Evolutionary conservation across 768 basidiomycete genomes (phyloP).

Genomic region (Termitomyces sp.): DNA sequence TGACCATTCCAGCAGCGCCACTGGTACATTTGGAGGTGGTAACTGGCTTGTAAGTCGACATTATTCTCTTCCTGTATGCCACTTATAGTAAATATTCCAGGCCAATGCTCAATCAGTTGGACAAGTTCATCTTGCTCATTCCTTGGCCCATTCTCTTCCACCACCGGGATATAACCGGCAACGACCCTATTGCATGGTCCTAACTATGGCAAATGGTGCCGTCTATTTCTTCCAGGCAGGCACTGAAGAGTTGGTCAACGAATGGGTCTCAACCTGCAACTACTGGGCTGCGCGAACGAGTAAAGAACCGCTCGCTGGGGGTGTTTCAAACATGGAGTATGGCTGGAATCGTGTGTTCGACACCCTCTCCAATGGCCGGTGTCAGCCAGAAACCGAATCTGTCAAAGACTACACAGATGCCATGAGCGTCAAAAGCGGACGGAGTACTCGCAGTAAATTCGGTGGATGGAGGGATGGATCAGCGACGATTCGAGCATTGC

Average conservation of each 20-base stretch:
- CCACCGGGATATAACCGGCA: conserved; percentile 89
- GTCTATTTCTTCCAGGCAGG: conserved; percentile 99
- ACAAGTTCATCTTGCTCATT: conserved; percentile 80
- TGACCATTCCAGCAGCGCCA: conserved; percentile 53
- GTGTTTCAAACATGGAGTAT: conserved; percentile 99
- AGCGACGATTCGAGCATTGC: conserved; percentile 55
- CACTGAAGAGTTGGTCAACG: conserved; percentile 96
- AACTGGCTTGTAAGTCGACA: conserved; percentile 87
- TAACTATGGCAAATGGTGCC: conserved; percentile 82
- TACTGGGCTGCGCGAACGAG: conserved; percentile 97
- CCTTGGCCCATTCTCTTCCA: conserved; percentile 80
- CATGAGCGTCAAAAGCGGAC: conserved; percentile 69
- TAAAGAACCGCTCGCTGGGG: conserved; percentile 92
- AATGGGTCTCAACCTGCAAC: conserved; percentile 99
- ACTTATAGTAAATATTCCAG: conserved; percentile 30
- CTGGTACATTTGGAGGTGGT: conserved; percentile 82
- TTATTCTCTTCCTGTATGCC: neutral
- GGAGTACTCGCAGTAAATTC: conserved; percentile 69
- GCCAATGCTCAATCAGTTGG: conserved; percentile 84
- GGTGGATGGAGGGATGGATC: conserved; percentile 61
- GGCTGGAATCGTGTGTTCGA: conserved; percentile 87
- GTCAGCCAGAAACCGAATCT: conserved; percentile 54
- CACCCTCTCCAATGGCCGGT: conserved; percentile 40
- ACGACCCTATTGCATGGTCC: conserved; percentile 91
- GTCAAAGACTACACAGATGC: conserved; percentile 50